Percentiles rank a stretch among this genome's conserved stretches.
Conservation (phyloP, 495 filamentous ascomycete species). For the Penicillium paxilli region DNA sequence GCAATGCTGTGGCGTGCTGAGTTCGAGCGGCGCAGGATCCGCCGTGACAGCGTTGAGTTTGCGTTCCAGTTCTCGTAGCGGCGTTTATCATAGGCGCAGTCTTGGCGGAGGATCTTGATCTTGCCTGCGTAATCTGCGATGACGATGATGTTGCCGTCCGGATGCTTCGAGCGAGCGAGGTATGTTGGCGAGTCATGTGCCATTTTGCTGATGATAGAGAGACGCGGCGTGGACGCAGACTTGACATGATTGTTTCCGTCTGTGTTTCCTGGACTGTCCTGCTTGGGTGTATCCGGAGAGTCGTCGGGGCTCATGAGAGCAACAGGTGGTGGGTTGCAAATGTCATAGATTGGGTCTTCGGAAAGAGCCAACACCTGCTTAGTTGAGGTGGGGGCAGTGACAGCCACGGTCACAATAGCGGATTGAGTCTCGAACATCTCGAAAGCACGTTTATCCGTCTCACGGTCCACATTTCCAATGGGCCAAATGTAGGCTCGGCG, state of each 20-base stretch:
- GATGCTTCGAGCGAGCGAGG: slow-evolving; percentile 70
- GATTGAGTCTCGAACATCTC: slow-evolving; percentile 91
- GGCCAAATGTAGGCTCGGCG: slow-evolving; percentile 88
- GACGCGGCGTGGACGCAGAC: slow-evolving; percentile 18
- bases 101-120: slow-evolving; percentile 93
- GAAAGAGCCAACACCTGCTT: slow-evolving; percentile 75
- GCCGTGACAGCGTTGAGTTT: slow-evolving; percentile 75
- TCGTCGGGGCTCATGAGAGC: slow-evolving; percentile 78
- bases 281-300: slow-evolving; percentile 40
- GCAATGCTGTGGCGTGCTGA: slow-evolving; percentile 55
- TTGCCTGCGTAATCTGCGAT: slow-evolving; percentile 84
- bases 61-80: slow-evolving; percentile 53
- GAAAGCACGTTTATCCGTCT: slow-evolving; percentile 73
- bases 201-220: slow-evolving; percentile 51
- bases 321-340: slow-evolving; percentile 94
- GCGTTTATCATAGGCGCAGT: slow-evolving; percentile 74
- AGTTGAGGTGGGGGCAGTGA: slow-evolving; percentile 79
- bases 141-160: slow-evolving; percentile 87
- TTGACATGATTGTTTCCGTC: slow-evolving; percentile 20
- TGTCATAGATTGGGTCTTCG: slow-evolving; percentile 90
- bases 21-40: slow-evolving; percentile 68
- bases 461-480: slow-evolving; percentile 59
- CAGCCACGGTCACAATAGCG: slow-evolving; percentile 80
- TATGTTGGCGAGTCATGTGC: slow-evolving; percentile 67
- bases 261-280: slow-evolving; percentile 14